Evolutionary conservation across 768 basidiomycete species (phyloP).

Genomic region (Boletus reticuloceps): DNA sequence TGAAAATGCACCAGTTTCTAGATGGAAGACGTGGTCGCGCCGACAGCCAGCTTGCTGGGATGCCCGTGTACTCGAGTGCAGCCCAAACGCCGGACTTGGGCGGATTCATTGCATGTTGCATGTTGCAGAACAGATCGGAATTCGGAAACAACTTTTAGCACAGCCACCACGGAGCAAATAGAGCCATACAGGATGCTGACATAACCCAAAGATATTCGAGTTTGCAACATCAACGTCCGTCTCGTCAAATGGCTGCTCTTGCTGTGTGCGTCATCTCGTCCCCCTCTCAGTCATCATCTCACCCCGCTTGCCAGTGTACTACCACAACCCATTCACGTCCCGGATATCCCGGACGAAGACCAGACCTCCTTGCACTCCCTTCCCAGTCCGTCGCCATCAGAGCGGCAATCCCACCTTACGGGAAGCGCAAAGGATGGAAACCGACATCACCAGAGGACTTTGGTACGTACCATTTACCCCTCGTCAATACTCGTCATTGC

Average conservation of each 20-base stretch:
- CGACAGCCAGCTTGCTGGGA: conserved; percentile 74
- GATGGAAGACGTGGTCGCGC: conserved; percentile 86
- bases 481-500: not conserved
- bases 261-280: conserved; percentile 58
- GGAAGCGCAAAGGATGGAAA: conserved; percentile 82
- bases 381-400: conserved; percentile 48
- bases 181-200: conserved; percentile 19
- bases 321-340: conserved; percentile 60
- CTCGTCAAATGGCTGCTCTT: conserved; percentile 57
- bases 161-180: conserved; percentile 26
- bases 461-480: conserved; percentile 45
- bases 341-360: conserved; percentile 57
- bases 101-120: conserved; percentile 6
- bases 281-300: not conserved
- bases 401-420: conserved; percentile 73
- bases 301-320: conserved; percentile 48
- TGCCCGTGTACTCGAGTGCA: conserved; percentile 66
- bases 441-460: conserved; percentile 83
- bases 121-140: conserved; percentile 10
- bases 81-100: conserved; percentile 54
- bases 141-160: conserved; percentile 19
- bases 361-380: conserved; percentile 32
- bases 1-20: conserved; percentile 93
- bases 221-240: conserved; percentile 14
- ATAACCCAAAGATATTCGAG: conserved; percentile 8